Percentiles rank a stretch among this genome's conserved stretches.
Evolutionary conservation across 2,329 filamentous ascomycete species (phyloP).

Genomic region (Uncinocarpus reesii): DNA sequence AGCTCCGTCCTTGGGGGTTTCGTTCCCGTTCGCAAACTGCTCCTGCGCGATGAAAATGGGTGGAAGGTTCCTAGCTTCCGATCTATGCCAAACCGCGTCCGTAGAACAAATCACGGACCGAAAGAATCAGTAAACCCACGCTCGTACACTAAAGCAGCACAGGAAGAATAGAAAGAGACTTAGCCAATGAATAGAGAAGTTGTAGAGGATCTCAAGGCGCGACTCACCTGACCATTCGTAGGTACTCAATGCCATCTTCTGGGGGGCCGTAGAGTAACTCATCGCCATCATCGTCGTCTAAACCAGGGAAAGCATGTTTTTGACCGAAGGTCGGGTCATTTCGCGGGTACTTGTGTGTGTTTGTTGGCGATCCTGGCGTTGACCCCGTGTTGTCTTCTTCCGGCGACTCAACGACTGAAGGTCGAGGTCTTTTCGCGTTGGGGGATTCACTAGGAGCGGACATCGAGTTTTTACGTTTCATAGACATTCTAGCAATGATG

Average conservation of each 20-base stretch:
- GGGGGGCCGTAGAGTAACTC: slow-evolving; percentile 59
- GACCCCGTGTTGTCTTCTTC: slow-evolving; percentile 21
- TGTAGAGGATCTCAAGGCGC: slow-evolving; percentile 4
- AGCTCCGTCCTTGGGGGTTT: slow-evolving; percentile 22
- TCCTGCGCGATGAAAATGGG: slow-evolving; percentile 16
- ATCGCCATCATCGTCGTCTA: slow-evolving; percentile 42
- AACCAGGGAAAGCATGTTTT: slow-evolving; percentile 59
- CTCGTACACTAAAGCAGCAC: slow-evolving; percentile 9
- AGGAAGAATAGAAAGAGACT: slow-evolving; percentile 14
- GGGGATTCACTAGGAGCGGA: slow-evolving; percentile 6
- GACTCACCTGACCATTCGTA: slow-evolving; percentile 58
- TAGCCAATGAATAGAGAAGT: slow-evolving; percentile 23
- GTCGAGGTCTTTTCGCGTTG: slow-evolving; percentile 26
- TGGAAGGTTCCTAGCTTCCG: slow-evolving; percentile 18
- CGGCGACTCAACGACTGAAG: slow-evolving; percentile 23
- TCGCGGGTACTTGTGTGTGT: slow-evolving; percentile 29
- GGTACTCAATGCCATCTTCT: slow-evolving; percentile 57
- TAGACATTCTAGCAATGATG: slow-evolving; percentile 9
- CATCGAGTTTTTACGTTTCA: slow-evolving; percentile 14
- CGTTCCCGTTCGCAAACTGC: slow-evolving; percentile 11
- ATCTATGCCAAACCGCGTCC: slow-evolving; percentile 15
- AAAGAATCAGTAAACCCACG: slow-evolving; percentile 11
- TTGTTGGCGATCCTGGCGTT: slow-evolving; percentile 14
- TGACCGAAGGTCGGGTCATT: slow-evolving; percentile 60
- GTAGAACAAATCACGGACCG: neutral